phyloP scores from a whole-genome alignment of 257 asterid genomes.

The Capsicum chinense region DNA sequence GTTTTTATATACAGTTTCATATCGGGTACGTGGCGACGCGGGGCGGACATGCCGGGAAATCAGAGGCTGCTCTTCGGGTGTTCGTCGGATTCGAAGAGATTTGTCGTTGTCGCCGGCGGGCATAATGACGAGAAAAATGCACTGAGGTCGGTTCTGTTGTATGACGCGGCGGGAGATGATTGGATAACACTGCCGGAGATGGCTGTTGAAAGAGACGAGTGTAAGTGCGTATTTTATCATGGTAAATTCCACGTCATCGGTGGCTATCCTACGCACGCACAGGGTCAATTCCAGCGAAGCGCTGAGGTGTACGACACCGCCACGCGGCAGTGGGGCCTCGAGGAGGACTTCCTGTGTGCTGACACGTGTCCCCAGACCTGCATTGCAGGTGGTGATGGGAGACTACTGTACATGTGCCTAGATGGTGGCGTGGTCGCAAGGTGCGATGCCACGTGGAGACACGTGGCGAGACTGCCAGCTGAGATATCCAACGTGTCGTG shows the following conservation, averaged over 20 bases:
- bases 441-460: slow-evolving; percentile 6
- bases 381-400: not conserved
- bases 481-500: not conserved
- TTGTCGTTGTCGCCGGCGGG: slow-evolving; percentile 40
- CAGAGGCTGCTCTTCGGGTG: slow-evolving; percentile 35
- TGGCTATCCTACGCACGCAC: slow-evolving; percentile 33
- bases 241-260: slow-evolving; percentile 40
- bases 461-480: not conserved
- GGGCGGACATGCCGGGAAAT: slow-evolving; percentile 36
- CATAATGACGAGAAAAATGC: slow-evolving; percentile 30
- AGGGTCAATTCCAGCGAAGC: slow-evolving; percentile 28
- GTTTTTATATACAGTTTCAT: slow-evolving; percentile 35
- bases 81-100: slow-evolving; percentile 26
- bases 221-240: slow-evolving; percentile 26
- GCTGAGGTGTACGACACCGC: slow-evolving; percentile 25
- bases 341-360: not conserved
- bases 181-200: slow-evolving; percentile 36
- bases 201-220: slow-evolving; percentile 36
- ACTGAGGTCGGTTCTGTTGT: slow-evolving; percentile 26
- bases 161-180: slow-evolving; percentile 34
- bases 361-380: not conserved
- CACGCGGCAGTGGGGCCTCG: slow-evolving; percentile 14
- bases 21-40: slow-evolving; percentile 35
- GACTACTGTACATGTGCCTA: slow-evolving; percentile 25
- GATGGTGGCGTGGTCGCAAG: not conserved